Conservation (phyloP, 1,284 basidiomycete genomes). For the Ustilago shanxiensis region DNA sequence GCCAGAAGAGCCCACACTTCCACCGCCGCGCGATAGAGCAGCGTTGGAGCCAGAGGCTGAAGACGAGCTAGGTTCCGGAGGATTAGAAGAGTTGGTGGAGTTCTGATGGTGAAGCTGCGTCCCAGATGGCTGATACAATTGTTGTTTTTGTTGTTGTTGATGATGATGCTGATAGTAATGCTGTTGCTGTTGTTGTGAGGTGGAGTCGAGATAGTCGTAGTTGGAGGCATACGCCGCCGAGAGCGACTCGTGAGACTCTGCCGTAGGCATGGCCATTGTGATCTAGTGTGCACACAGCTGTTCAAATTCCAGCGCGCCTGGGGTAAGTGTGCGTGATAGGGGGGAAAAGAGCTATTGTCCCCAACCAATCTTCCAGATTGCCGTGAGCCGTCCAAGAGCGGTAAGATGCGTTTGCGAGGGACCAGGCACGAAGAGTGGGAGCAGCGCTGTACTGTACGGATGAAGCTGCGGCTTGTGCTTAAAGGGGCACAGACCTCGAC, state of each 20-base stretch:
- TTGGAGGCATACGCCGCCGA: conserved; percentile 46
- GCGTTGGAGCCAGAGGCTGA: conserved; percentile 27
- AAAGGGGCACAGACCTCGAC: conserved; percentile 21
- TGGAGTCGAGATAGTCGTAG: conserved; percentile 36
- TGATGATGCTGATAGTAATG: conserved; percentile 12
- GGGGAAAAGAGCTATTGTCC: not conserved
- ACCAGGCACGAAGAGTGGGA: not conserved
- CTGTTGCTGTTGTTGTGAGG: conserved; percentile 12
- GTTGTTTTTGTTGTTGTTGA: conserved; percentile 18
- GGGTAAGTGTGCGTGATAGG: not conserved
- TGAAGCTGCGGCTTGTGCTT: conserved; percentile 3
- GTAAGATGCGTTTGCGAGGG: not conserved
- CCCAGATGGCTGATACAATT: conserved; percentile 6
- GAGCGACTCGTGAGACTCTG: conserved; percentile 46
- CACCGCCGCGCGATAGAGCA: conserved; percentile 30
- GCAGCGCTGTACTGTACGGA: not conserved
- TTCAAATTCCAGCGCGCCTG: not conserved
- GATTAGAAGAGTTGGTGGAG: conserved; percentile 16
- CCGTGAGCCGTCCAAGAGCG: not conserved
- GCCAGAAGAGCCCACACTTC: conserved; percentile 47
- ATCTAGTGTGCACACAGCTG: not conserved
- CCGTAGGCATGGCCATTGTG: conserved; percentile 35
- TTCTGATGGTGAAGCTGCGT: conserved; percentile 8
- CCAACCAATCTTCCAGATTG: not conserved
- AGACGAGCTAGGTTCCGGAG: conserved; percentile 9